These are phyloP conservation scores for Aureobasidium sp. DNA, from an alignment of 2,329 filamentous ascomycete genomes.

Conservation along the genomic window DNA sequence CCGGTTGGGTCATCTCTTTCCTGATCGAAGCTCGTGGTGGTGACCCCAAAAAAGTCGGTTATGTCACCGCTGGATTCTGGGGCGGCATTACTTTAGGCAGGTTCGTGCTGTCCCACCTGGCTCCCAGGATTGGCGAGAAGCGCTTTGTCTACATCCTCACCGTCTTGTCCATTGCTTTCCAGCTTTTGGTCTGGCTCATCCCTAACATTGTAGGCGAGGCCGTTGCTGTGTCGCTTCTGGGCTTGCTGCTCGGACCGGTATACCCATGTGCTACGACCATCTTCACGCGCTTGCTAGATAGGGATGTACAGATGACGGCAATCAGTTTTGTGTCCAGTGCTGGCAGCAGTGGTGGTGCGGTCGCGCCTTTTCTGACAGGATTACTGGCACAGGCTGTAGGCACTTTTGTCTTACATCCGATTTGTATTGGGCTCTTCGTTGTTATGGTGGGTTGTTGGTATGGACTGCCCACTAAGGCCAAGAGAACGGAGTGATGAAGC, in stretches of 20 bases:
- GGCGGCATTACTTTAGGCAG: constrained; percentile 45
- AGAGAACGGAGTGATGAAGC: constrained; percentile 49
- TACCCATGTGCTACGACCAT: constrained; percentile 66
- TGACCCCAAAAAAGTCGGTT: constrained; percentile 64
- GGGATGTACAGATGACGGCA: constrained; percentile 54
- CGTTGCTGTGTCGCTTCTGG: constrained; percentile 53
- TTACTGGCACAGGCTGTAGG: constrained; percentile 55
- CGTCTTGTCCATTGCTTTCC: constrained; percentile 55
- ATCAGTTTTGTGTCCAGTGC: constrained; percentile 63
- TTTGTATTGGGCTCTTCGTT: constrained; percentile 58
- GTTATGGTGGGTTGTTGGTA: constrained; percentile 62
- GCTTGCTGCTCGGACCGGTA: constrained; percentile 68
- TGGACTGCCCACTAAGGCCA: constrained; percentile 48
- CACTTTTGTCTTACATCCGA: constrained; percentile 58
- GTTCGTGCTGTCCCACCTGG: constrained; percentile 61
- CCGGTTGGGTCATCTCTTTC: constrained; percentile 82
- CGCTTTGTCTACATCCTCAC: constrained; percentile 58
- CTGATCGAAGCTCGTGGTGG: constrained; percentile 66
- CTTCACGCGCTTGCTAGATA: constrained; percentile 54
- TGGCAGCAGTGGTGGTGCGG: constrained; percentile 60
- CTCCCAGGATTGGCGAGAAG: constrained; percentile 63
- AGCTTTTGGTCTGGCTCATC: constrained; percentile 71
- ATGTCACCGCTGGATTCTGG: constrained; percentile 66
- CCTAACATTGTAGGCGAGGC: constrained; percentile 59
- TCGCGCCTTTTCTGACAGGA: constrained; percentile 60